A percentile compares a stretch with the other conserved stretches of the same genome.
Evolutionary conservation across 176 grass and related monocot genomes (phyloP).

Genomic region (Calamus simplicifolius): DNA sequence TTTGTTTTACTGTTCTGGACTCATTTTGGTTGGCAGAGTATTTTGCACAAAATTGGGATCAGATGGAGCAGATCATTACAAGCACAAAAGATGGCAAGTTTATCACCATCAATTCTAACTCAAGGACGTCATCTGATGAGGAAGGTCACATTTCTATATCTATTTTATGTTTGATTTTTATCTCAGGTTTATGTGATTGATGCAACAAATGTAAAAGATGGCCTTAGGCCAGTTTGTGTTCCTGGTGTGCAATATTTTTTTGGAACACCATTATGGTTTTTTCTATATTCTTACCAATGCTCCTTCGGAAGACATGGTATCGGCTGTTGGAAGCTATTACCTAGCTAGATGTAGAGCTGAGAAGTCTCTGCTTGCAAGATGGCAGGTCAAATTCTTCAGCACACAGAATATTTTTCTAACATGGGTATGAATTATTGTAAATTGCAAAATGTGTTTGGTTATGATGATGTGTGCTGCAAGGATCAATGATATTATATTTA

Average conservation of each 20-base stretch:
- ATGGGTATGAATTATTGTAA: no score
- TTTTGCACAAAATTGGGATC: conserved; percentile 65
- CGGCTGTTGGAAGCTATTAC: conserved; percentile 57
- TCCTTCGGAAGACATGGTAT: conserved; percentile 30
- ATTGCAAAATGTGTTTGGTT: no score
- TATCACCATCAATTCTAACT: conserved; percentile 85
- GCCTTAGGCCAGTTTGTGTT: conserved; percentile 61
- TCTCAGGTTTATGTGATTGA: conserved; percentile 86
- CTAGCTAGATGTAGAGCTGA: conserved; percentile 66
- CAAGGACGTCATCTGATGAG: conserved; percentile 94
- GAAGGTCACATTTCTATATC: conserved; percentile 56
- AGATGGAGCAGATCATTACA: conserved; percentile 46
- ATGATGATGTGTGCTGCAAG: no score
- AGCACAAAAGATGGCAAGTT: conserved; percentile 95
- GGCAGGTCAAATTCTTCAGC: conserved; percentile 43
- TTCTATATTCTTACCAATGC: conserved; percentile 97
- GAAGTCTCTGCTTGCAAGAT: conserved; percentile 53
- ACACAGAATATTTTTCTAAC: no score
- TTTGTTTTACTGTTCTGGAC: conserved; percentile 18
- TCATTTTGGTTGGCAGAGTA: conserved; percentile 39
- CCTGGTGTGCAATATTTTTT: conserved; percentile 73
- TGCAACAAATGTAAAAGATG: conserved; percentile 44
- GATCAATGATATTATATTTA: no score
- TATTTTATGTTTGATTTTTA: conserved; percentile 13
- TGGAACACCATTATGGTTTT: conserved; percentile 91